phyloP scores from a whole-genome alignment of 1,284 basidiomycete species.

The Phlebopus sp. region DNA sequence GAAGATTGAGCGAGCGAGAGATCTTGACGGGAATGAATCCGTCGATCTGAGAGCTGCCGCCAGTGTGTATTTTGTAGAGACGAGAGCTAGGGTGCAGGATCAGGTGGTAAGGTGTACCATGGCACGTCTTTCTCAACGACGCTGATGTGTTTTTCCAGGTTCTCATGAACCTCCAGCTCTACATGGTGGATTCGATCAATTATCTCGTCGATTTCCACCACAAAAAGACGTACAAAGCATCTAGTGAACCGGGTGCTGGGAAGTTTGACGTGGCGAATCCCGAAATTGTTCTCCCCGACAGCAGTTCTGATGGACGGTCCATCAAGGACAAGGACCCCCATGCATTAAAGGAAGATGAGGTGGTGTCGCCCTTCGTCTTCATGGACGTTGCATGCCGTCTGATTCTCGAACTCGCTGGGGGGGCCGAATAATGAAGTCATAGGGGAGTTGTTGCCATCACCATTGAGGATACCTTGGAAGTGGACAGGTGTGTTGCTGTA shows the following conservation, averaged over 20 bases:
- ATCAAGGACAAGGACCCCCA: conserved; percentile 29
- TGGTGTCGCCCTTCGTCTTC: conserved; percentile 93
- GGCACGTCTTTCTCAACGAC: conserved; percentile 3
- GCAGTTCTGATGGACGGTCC: conserved; percentile 43
- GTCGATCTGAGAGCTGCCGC: conserved; percentile 69
- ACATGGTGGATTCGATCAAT: conserved; percentile 93
- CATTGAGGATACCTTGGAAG: neutral
- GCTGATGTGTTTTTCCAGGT: conserved; percentile 48
- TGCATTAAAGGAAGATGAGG: conserved; percentile 52
- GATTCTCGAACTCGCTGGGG: conserved; percentile 78
- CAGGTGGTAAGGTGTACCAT: conserved; percentile 77
- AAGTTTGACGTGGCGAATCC: conserved; percentile 63
- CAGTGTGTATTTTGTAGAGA: conserved; percentile 92
- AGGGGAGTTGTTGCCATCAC: neutral
- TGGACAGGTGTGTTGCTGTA: conserved; percentile 2
- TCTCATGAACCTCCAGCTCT: conserved; percentile 95
- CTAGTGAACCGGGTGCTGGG: conserved; percentile 57
- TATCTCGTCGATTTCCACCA: conserved; percentile 99
- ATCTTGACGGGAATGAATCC: conserved; percentile 59
- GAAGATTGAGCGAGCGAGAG: conserved; percentile 59
- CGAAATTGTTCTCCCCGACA: conserved; percentile 48
- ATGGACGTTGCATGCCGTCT: conserved; percentile 91
- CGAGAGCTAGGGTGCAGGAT: conserved; percentile 84
- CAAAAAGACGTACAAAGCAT: conserved; percentile 84
- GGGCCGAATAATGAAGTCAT: conserved; percentile 34